Evolutionary conservation across 352 stramenopile species (phyloP).

Genomic region (Phytophthora ramorum): DNA sequence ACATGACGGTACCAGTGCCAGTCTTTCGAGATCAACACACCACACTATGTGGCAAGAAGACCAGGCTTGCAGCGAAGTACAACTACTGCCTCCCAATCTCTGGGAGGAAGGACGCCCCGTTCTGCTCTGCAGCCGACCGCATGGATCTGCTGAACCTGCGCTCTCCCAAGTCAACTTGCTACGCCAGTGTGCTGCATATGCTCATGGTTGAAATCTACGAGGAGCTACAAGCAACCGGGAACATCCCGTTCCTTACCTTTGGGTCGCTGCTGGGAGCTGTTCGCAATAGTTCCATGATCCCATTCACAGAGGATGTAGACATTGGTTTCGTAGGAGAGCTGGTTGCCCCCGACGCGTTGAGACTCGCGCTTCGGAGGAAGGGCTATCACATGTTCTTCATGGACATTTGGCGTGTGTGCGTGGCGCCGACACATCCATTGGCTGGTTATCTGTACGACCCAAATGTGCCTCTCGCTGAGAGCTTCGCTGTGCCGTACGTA

Average conservation of each 20-base stretch:
- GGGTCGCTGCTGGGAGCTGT: slow-evolving; percentile 58
- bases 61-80: slow-evolving; percentile 8
- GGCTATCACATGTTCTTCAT: slow-evolving; percentile 62
- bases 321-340: slow-evolving; percentile 41
- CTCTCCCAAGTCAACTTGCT: slow-evolving; percentile 45
- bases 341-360: slow-evolving; percentile 13
- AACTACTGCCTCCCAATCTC: slow-evolving; percentile 58
- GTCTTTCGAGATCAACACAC: slow-evolving; percentile 32
- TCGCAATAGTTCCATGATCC: slow-evolving; percentile 55
- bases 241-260: slow-evolving; percentile 43
- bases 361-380: slow-evolving; percentile 35
- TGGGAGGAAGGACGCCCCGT: slow-evolving; percentile 47
- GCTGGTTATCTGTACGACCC: slow-evolving; percentile 44
- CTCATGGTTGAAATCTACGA: slow-evolving; percentile 60
- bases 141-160: slow-evolving; percentile 44
- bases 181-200: slow-evolving; percentile 58
- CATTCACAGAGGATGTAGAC: slow-evolving; percentile 64
- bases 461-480: slow-evolving; percentile 19
- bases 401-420: slow-evolving; percentile 48
- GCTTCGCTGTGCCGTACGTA: slow-evolving; percentile 39
- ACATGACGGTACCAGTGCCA: slow-evolving; percentile 13
- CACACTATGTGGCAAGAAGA: slow-evolving; percentile 29
- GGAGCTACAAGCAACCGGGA: slow-evolving; percentile 36
- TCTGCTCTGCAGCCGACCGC: slow-evolving; percentile 49
- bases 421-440: slow-evolving; percentile 50